Conservation (phyloP, 2,329 filamentous ascomycete species). For the Alternaria sp. region DNA sequence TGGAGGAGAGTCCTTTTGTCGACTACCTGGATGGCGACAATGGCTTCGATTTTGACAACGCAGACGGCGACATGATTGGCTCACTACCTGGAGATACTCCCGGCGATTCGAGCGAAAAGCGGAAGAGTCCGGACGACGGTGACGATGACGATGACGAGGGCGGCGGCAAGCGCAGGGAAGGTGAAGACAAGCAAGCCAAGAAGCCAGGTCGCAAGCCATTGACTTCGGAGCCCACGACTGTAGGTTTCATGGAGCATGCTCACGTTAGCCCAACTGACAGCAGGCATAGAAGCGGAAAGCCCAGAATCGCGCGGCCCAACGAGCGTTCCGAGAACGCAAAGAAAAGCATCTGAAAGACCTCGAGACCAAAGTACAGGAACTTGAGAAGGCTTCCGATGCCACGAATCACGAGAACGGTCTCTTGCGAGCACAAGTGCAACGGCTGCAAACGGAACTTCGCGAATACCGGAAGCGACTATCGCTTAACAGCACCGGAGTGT, state of each 20-base stretch:
- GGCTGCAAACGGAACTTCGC: constrained; percentile 80
- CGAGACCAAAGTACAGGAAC: constrained; percentile 70
- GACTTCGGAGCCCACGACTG: constrained; percentile 92
- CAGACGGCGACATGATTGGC: constrained; percentile 74
- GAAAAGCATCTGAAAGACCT: constrained; percentile 71
- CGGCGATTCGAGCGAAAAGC: constrained; percentile 63
- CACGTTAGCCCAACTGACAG: constrained; percentile 28
- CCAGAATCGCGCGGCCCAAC: constrained; percentile 66
- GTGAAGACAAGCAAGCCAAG: constrained; percentile 85
- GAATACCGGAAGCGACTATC: constrained; percentile 90
- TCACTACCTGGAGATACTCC: constrained; percentile 68
- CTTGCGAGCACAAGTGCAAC: constrained; percentile 86
- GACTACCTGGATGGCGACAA: constrained; percentile 81
- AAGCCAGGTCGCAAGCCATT: constrained; percentile 96
- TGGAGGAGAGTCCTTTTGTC: constrained; percentile 79
- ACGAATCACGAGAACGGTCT: constrained; percentile 85
- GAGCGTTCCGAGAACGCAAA: constrained; percentile 67
- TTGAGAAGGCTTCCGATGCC: constrained; percentile 81
- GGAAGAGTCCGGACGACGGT: constrained; percentile 74
- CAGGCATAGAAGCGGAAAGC: constrained; percentile 83
- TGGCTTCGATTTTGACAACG: constrained; percentile 76
- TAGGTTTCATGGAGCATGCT: constrained; percentile 61
- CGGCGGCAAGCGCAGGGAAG: constrained; percentile 78
- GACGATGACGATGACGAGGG: constrained; percentile 67
- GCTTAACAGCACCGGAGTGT: constrained; percentile 58